Evolutionary conservation across 108 stramenopile species (phyloP), one percentile per base, ranked within the genome.

Genomic region (Fistulifera pelliculosa): DNA sequence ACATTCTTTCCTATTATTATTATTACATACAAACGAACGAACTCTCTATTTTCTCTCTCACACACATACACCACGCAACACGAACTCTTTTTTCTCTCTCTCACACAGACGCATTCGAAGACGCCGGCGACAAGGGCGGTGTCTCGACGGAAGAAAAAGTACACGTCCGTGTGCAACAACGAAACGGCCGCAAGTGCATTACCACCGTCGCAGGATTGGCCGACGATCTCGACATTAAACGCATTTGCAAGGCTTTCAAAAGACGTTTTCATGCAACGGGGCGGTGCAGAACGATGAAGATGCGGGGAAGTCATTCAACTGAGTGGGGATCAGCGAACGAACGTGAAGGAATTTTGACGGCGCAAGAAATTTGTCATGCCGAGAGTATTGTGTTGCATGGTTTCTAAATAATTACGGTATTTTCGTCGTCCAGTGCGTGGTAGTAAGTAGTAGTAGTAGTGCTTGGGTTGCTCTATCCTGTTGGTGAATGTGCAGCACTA

Each of bases 161-260:
- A 22, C 98, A 99, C 61, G 94, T 99, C 41, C 98, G 98, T 55
- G 92, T 97, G 47, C 96, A 97, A 71, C 98, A 97, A 77, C 91
- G 98, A 26, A 96, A 94, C 66, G 95, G 98, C 52, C 73, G 95
- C 47, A 99, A 99, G 73, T 97, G 96, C 82, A 99, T 97, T 71
- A 96, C 95, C n/a, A 96, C 96, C 1, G 76, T 98, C 5, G 87
- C 94, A 48, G 96, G 96, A 47, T 71, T 97, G 44, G 94, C 95
- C 19, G 95, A 97, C 61, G 98, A 99, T 68, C 87, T 99, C 35
- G 98, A 99, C 74, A 67, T 99, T 48, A 95, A 96, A 70, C 78
- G 94, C 50, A 99, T 99, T 72, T 94, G 94, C 76, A 96, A 96
- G 69, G 96, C 96, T 27, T 89, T 99, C 70, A 99, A 97, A 76